A percentile compares a stretch with the other conserved stretches of the same genome.
Evolutionary conservation across 108 stramenopile genomes (phyloP).

Genomic region (Conticribra guillardii): DNA sequence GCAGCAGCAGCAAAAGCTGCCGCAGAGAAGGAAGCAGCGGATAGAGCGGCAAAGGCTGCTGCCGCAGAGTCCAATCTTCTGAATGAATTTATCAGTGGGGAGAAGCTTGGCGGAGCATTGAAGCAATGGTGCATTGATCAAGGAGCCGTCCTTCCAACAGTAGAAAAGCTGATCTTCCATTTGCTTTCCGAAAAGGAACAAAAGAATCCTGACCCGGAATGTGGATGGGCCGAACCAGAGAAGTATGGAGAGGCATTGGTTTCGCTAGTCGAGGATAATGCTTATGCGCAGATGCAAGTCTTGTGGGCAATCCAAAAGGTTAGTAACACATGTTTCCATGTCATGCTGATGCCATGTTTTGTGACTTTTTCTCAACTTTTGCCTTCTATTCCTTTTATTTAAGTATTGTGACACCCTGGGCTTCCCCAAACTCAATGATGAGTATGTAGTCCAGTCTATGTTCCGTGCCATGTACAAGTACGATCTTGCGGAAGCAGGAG

Average conservation of each 20-base stretch:
- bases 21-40: conserved; percentile 44
- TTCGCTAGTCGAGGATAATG: conserved; percentile 75
- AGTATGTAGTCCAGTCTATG: conserved; percentile 82
- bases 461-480: conserved; percentile 90
- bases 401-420: conserved; percentile 75
- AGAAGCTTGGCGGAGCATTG: conserved; percentile 73
- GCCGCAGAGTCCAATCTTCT: conserved; percentile 51
- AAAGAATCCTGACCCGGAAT: conserved; percentile 72
- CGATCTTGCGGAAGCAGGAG: conserved; percentile 80
- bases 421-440: conserved; percentile 86
- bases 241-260: conserved; percentile 74
- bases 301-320: conserved; percentile 80
- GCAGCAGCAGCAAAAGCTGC: conserved; percentile 27
- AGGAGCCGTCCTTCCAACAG: conserved; percentile 50
- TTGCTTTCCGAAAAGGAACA: conserved; percentile 67
- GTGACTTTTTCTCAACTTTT: background rate
- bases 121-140: conserved; percentile 67
- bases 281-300: conserved; percentile 72
- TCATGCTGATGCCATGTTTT: conserved; percentile 3
- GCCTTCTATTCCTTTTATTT: background rate
- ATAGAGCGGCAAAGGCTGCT: conserved; percentile 37
- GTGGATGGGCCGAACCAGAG: conserved; percentile 72
- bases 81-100: conserved; percentile 69
- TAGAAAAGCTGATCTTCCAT: conserved; percentile 72
- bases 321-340: background rate